Base-by-base conservation (phyloP, 2,329 filamentous ascomycete species). In the Drechmeria coniospora region DNA sequence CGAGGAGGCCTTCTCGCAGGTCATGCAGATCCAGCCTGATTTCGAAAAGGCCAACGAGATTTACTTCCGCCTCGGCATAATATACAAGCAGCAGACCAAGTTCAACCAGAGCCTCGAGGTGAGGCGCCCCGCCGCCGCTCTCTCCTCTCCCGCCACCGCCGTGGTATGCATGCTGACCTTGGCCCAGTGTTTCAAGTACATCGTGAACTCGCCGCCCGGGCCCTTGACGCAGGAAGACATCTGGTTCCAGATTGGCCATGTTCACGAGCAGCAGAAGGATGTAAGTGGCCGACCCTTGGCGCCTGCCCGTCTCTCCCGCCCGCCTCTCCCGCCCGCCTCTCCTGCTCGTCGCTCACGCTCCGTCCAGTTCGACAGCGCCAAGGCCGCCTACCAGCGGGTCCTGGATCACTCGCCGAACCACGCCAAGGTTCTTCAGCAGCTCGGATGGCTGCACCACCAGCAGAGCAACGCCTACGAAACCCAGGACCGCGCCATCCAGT, bases 41-140 rank as follows among this genome's bases (percentile, higher is more conserved):
- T 95, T 95, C 42, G 90, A 98, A 47, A 98, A 98, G 65, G 86
- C 87, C 32, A 95, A 95, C 46, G 90, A 98, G 52, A 95, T 98
- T 29, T 98, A 95, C 54, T 98, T 98, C 57, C 74, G 90, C 16
- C 68, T 98, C 7, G 90, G 90, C n/a, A 98, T 98, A 59, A 95
- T 98, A 39, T 95, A 95, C 63, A 98, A 98, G 53, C 87, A 95
- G 46, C 90, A 95, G 50, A 78, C 86, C 36, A 95, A 95, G 52
- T 98, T 86, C 50, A 65, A 65, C 28, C 79, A 92, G 48, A 94
- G 86, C 63, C 63, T 95, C 25, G 90, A 95, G 57, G 86, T 92
- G 62, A 44, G 63, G 52, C 25, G n/a, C n/a, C n/a, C n/a, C n/a
- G n/a, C n/a, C n/a, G n/a, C n/a, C n/a, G n/a, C n/a, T n/a, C n/a